A percentile compares a stretch with the other conserved stretches of the same genome.
These are phyloP conservation scores for Geotrichum carabidarum DNA, from an alignment of 1,139 yeast genomes.

Conservation along the genomic window DNA sequence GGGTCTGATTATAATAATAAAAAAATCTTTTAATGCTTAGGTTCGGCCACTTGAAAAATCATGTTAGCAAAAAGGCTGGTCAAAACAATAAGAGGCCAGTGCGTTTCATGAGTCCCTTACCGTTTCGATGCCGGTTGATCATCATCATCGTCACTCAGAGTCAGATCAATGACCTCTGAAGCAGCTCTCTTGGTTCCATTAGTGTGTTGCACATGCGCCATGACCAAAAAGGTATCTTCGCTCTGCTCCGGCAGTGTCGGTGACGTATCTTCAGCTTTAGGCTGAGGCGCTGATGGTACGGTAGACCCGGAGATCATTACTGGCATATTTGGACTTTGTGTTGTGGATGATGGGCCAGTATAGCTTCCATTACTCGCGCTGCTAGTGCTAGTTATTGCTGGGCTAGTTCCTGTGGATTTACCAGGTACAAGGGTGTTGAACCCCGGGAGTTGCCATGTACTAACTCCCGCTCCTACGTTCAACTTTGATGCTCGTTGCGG, in stretches of 20 bases:
- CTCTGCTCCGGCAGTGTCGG: neutral
- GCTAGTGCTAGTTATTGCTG: neutral
- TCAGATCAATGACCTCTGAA: conserved; percentile 25
- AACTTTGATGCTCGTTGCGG: too few relatives aligned
- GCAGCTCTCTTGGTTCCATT: conserved; percentile 13
- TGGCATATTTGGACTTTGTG: too few relatives aligned
- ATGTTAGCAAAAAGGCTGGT: too few relatives aligned
- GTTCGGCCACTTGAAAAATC: too few relatives aligned
- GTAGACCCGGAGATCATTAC: too few relatives aligned
- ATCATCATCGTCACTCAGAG: conserved; percentile 27
- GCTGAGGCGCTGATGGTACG: neutral
- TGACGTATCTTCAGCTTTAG: neutral
- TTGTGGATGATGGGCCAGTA: neutral
- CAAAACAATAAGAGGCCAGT: too few relatives aligned
- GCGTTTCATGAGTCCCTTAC: neutral
- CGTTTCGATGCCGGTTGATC: conserved; percentile 1
- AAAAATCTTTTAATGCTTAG: too few relatives aligned
- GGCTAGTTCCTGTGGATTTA: neutral
- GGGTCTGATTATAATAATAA: too few relatives aligned
- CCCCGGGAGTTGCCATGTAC: neutral
- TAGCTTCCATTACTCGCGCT: neutral
- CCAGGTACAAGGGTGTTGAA: conserved; percentile 1
- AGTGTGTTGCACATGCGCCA: neutral
- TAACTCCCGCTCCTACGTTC: too few relatives aligned
- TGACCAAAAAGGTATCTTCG: neutral